phyloP scores from a whole-genome alignment of 2,329 filamentous ascomycete genomes.

The Hypoxylon sp. region DNA sequence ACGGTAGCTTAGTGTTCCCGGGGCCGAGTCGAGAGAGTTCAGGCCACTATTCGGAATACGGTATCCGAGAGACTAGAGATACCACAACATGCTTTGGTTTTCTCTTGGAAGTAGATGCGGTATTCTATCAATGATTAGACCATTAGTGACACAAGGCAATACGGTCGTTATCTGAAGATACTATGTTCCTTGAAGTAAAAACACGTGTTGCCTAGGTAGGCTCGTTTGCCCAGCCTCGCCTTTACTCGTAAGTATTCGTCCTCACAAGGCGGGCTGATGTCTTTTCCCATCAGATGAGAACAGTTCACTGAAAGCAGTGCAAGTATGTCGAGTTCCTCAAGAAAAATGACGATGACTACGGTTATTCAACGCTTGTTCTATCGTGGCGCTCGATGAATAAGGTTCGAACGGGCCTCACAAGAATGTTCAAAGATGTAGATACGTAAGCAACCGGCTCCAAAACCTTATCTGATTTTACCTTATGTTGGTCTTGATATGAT shows the following conservation, averaged over 20 bases:
- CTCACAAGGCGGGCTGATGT: background rate
- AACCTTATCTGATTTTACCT: conserved; percentile 14
- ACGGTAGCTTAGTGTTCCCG: conserved; percentile 6
- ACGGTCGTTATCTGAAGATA: no score
- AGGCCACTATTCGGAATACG: conserved; percentile 17
- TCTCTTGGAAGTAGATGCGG: background rate
- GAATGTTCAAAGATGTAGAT: background rate
- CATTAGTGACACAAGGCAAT: background rate
- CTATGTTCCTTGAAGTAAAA: no score
- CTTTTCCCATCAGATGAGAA: no score
- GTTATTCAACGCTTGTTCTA: background rate
- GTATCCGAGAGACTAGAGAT: background rate
- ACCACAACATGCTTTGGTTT: background rate
- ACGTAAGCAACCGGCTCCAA: background rate
- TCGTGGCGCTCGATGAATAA: conserved; percentile 1
- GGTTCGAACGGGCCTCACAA: conserved; percentile 21
- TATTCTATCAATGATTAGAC: background rate
- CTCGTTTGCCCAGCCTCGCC: background rate
- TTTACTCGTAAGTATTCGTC: background rate
- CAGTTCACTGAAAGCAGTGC: background rate
- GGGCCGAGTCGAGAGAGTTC: conserved; percentile 33
- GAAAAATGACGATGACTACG: background rate
- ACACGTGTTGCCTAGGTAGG: no score
- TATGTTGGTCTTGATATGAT: conserved; percentile 3
- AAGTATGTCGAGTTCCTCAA: background rate